Base-by-base conservation (phyloP, 2,329 filamentous ascomycete genomes). In the Pestalotiopsis sp. region DNA sequence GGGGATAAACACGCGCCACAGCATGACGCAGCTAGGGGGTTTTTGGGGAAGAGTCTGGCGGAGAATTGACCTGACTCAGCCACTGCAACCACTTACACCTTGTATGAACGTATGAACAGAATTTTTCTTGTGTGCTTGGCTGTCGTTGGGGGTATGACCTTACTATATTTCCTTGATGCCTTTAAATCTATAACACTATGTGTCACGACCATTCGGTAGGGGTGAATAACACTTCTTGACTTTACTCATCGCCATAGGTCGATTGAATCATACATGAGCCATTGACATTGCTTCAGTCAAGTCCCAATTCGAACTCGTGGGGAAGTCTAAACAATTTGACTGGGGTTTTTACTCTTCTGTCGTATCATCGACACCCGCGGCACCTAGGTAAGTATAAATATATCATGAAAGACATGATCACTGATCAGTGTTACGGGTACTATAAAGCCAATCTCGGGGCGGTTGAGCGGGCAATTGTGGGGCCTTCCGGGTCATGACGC, bases 21-120 rank as follows among this genome's bases (percentile, higher is more conserved):
- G 9, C 13, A 68, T 69, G 68, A 69, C 68, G 68, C 62, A 68
- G 27, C 27, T 11, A 52, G 45, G 14, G 45, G 45, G 17, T 11
- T n/a, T n/a, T 20, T 17, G 14, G 31, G 31, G 7, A 36, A 36
- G 31, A 36, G 31, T 36, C 7, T 36, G 7, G 7, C 31, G 7
- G 31, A 36, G 31, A 36, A 36, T 9, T 9, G 1, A n/a, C 45
- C 11, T 52, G 45, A 52, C 9, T 52, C 45, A 52, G 45, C 45
- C 45, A 52, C 45, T 52, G 45, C 45, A 52, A 23, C 14, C 17
- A 52, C n/a, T n/a, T 17, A n/a, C 17, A 20, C 9, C 45, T 9
- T 52, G 45, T 20, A 36, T 9, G 11, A 49, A 13, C n/a, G 41
- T 17, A 13, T 49, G 45, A 9, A 45, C 41, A 45, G 17, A 20